phyloP scores from a whole-genome alignment of 805 yeast species.

The Candida silvicultrix region DNA sequence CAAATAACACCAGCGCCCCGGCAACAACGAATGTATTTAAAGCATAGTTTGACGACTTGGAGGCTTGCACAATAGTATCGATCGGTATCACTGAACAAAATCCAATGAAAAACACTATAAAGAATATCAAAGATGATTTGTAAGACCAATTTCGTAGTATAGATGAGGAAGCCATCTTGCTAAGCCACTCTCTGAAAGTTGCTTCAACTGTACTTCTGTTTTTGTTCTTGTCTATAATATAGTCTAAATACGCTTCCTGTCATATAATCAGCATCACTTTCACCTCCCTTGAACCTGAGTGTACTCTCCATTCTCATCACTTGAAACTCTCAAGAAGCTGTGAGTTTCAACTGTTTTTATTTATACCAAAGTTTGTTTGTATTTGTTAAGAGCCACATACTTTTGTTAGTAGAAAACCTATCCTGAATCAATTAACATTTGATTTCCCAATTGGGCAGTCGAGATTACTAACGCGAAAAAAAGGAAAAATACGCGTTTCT shows the following conservation, averaged over 20 bases:
- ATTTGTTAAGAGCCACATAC: neutral
- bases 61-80: slow-evolving; percentile 64
- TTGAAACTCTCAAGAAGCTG: neutral
- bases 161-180: slow-evolving; percentile 2
- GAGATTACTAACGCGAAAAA: neutral
- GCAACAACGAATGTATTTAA: slow-evolving; percentile 78
- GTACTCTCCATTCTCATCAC: neutral
- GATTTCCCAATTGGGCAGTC: neutral
- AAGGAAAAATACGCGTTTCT: neutral
- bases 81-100: slow-evolving; percentile 70
- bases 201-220: no score
- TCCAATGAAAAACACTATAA: slow-evolving; percentile 40
- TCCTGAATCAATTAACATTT: neutral
- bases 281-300: neutral
- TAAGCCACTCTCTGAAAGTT: slow-evolving; percentile 8
- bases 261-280: neutral
- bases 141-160: slow-evolving; percentile 34
- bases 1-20: slow-evolving; percentile 58
- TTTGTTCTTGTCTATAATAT: no score
- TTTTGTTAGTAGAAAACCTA: neutral
- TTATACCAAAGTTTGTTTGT: no score
- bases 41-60: slow-evolving; percentile 55
- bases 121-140: slow-evolving; percentile 35
- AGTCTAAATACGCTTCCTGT: no score
- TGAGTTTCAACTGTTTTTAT: neutral